phyloP scores from a whole-genome alignment of 768 basidiomycete species.

The Leccinum fibrillosum region DNA sequence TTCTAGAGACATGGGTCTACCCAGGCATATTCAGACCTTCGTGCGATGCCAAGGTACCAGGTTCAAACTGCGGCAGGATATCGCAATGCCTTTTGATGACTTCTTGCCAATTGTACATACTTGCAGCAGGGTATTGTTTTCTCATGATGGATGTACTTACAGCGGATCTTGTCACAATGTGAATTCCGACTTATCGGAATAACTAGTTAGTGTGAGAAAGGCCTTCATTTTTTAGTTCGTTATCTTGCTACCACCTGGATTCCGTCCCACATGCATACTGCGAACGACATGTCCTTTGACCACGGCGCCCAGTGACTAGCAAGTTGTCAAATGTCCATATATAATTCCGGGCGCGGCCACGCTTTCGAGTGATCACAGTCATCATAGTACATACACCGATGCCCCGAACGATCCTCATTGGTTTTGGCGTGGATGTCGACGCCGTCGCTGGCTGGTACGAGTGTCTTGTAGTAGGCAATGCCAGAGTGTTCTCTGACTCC shows the following conservation, averaged over 20 bases:
- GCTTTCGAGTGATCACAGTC: neutral
- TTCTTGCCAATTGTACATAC: neutral
- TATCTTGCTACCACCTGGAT: neutral
- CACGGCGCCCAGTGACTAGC: neutral
- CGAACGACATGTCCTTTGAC: neutral
- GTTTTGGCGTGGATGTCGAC: constrained; percentile 73
- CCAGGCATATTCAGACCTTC: neutral
- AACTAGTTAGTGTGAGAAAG: neutral
- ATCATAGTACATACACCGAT: constrained; percentile 27
- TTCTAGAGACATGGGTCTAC: neutral
- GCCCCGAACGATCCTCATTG: constrained; percentile 54
- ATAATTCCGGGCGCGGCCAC: neutral
- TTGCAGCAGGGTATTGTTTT: neutral
- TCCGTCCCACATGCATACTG: neutral
- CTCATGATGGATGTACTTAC: neutral
- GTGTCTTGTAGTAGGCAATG: neutral
- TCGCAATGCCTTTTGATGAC: neutral
- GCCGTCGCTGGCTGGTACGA: constrained; percentile 70
- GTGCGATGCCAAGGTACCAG: neutral
- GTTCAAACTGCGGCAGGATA: neutral
- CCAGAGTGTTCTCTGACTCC: neutral
- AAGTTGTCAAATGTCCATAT: neutral
- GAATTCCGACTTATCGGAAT: neutral
- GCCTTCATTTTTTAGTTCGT: neutral
- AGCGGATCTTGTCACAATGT: neutral